Base-by-base conservation (phyloP, 345 rosid genomes). In the Salix brachista region DNA sequence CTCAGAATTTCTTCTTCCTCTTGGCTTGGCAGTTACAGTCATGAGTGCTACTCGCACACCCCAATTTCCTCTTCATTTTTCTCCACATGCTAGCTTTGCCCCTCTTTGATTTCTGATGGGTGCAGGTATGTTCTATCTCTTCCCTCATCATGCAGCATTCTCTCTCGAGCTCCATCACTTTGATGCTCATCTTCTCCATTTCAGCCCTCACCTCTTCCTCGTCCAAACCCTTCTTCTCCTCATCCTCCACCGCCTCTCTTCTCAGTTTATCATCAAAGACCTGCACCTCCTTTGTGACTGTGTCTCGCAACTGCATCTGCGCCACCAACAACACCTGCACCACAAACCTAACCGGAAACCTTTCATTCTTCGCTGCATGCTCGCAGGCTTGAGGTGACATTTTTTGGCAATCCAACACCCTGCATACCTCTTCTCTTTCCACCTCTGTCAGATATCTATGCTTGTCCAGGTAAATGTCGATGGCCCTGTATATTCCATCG, bases 11-110 rank as follows among this genome's bases (percentile, higher is more conserved):
- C 76, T 87, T 88, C 87, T 86, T 91, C 84, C 80, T 74, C 77
- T 80, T 88, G 72, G 78, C 82, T 10, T 86, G 97, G 77, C 84
- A 90, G 69, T 85, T 79, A 50, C 79, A 84, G 44, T 91, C 90
- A 78, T 84, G 79, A 39, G 82, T 68, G 61, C 80, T 85, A 73
- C 69, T 84, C 72, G 76, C 58, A 90, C 98, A 93, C 32, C 99
- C 97, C 36, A 93, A 85, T 74, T 93, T 95, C 80, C 97, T 95
- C 88, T 95, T 95, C 88, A 95, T 86, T 68, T 86, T 87, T 73
- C 70, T 84, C 97, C 97, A 95, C 79, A 89, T 75, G 78, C 88
- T 89, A 67, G 41, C 50, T 76, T 88, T 94, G 69, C 75, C 84
- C 52, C 77, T 83, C 44, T 79, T 89, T 62, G 64, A 32, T 12